These are phyloP conservation scores for Jackrogersella minutella DNA, from an alignment of 495 filamentous ascomycete species.

Conservation along the genomic window DNA sequence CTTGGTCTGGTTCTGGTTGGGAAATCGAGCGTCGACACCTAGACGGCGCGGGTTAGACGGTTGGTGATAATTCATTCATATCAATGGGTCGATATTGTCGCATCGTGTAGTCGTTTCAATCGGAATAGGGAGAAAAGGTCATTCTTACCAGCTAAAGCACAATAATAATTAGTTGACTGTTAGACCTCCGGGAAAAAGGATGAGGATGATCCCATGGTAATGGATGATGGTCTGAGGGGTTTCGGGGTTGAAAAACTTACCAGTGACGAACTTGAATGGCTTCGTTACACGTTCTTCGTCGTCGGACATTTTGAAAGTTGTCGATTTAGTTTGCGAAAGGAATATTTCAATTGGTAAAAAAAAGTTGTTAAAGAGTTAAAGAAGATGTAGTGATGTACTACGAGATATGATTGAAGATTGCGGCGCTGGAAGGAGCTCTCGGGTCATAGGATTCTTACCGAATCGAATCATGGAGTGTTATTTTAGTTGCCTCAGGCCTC, in stretches of 20 bases:
- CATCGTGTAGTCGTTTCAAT: constrained; percentile 24
- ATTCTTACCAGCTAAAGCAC: constrained; percentile 59
- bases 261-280: constrained; percentile 99
- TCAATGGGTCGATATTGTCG: constrained; percentile 1
- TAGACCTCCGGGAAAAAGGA: constrained; percentile 31
- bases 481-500: constrained; percentile 39
- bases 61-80: not conserved
- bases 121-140: constrained; percentile 6
- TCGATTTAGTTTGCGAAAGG: constrained; percentile 26
- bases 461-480: constrained; percentile 42
- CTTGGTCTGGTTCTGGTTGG: constrained; percentile 94
- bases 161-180: constrained; percentile 37
- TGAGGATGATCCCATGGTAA: constrained; percentile 12
- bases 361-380: no score
- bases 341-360: no score
- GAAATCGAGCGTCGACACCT: constrained; percentile 99
- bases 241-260: constrained; percentile 66
- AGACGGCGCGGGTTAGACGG: constrained; percentile 39
- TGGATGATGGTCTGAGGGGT: constrained; percentile 44
- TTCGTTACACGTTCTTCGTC: constrained; percentile 94
- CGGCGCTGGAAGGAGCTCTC: constrained; percentile 28
- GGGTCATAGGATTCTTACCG: constrained; percentile 36
- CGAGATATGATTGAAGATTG: constrained; percentile 26
- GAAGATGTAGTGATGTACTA: constrained; percentile 41
- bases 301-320: constrained; percentile 76